These are phyloP conservation scores for Penicillium turbatum DNA, from an alignment of 495 filamentous ascomycete genomes.

Conservation along the genomic window DNA sequence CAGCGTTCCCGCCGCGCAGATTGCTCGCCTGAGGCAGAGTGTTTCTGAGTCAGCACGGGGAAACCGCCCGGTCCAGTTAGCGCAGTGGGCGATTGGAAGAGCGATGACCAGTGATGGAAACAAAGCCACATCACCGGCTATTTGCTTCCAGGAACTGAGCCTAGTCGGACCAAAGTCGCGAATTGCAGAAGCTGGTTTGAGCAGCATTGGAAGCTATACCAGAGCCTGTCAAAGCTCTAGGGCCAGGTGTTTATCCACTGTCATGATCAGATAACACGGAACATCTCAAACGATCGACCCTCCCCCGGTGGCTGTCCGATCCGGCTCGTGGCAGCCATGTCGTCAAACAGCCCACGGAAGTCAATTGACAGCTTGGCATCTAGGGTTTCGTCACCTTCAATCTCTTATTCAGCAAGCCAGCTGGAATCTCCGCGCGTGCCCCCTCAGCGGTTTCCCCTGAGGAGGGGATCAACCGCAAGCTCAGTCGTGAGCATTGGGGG, in stretches of 20 bases:
- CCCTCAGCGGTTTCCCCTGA: constrained; percentile 45
- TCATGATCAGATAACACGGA: constrained; percentile 43
- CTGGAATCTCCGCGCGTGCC: constrained; percentile 41
- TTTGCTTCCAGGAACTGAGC: constrained; percentile 2
- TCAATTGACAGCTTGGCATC: constrained; percentile 64
- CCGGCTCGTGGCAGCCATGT: constrained; percentile 54
- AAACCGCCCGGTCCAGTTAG: constrained; percentile 4
- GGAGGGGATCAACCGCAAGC: constrained; percentile 81
- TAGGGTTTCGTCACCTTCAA: constrained; percentile 46
- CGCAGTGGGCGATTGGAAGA: constrained; percentile 35
- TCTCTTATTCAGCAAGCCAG: constrained; percentile 53
- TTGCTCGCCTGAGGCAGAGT: constrained; percentile 14
- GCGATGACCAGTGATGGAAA: constrained; percentile 22
- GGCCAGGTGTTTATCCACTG: constrained; percentile 23
- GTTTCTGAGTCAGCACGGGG: neutral
- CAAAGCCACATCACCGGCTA: constrained; percentile 21
- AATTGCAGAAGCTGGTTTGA: neutral
- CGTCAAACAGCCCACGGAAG: constrained; percentile 59
- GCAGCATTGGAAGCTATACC: neutral
- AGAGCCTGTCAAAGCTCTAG: constrained; percentile 1
- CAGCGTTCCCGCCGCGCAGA: too few species aligned
- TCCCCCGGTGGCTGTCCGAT: constrained; percentile 36
- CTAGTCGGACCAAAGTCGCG: constrained; percentile 4
- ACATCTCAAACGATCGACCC: constrained; percentile 26
- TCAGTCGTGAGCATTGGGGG: constrained; percentile 78